These are phyloP conservation scores for Aureobasidium leucospermi DNA, from an alignment of 2,329 filamentous ascomycete genomes.

Conservation along the genomic window DNA sequence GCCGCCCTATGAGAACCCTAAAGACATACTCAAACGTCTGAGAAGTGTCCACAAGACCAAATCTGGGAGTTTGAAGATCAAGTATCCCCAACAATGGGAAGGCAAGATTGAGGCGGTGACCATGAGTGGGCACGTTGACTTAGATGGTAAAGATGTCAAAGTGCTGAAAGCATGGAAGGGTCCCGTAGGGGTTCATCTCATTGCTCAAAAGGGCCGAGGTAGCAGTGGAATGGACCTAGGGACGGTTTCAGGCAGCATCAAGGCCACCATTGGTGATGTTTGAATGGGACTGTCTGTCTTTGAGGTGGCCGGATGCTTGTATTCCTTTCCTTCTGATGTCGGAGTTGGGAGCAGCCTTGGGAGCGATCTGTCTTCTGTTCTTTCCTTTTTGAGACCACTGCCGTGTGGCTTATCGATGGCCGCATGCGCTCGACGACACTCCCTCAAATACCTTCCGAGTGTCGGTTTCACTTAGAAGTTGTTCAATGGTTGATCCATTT, in stretches of 20 bases:
- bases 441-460: no score
- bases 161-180: conserved; percentile 25
- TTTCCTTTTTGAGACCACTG: no score
- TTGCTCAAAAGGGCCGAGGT: conserved; percentile 34
- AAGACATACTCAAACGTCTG: conserved; percentile 24
- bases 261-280: conserved; percentile 20
- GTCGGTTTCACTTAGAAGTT: no score
- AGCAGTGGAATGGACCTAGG: conserved; percentile 29
- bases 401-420: no score
- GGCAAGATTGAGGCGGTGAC: conserved; percentile 32
- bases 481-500: no score
- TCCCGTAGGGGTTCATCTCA: conserved; percentile 24
- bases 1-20: conserved; percentile 25
- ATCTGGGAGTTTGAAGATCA: conserved; percentile 29
- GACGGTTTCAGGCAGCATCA: conserved; percentile 23
- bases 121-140: conserved; percentile 30
- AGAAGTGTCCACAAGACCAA: conserved; percentile 30
- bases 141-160: conserved; percentile 33
- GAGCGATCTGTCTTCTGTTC: no score
- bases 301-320: no score
- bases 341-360: no score
- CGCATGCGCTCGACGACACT: no score
- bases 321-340: no score
- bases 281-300: not conserved
- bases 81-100: conserved; percentile 37